Evolutionary conservation across 2,329 filamentous ascomycete genomes (phyloP), one percentile per base, ranked within the genome.

Genomic region (Cyphellophora europaea): DNA sequence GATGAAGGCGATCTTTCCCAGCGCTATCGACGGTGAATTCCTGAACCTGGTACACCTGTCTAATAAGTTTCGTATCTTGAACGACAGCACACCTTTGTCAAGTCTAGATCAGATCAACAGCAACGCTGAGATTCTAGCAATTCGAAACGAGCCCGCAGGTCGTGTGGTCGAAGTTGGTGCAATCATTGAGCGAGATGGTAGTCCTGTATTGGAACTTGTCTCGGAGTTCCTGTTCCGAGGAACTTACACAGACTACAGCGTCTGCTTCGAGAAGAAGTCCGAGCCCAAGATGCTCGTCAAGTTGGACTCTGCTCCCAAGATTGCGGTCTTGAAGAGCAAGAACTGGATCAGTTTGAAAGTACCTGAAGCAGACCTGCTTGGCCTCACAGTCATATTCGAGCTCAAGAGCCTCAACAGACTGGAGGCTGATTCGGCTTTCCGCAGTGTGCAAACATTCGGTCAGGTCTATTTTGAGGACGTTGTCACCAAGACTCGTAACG

Each of bases 21-120:
- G 11, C 8, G 21, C 17, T 5, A 16, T 43, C 18, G 38, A 43
- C 17, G 28, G 33, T 12, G 39, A 43, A 27, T n/a, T 38, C 11
- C 25, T 42, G 11, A 13, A 32, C 6, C 32, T 42, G 8, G 32
- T 42, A 13, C 40, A 42, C 30, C 32, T 35, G 4, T 40, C 40
- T 8, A 42, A 42, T 33, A 33, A 5, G 6, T 39, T 40, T 25
- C 11, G 33, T 11, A 27, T 31, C 14, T 17, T 13, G n/a, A 5
- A 14, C 11, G 29, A 19, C 2, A 21, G 21, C 11, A 10, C n/a
- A 16, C 32, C 40, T n/a, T 17, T 42, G 11, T 11, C 19, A 15
- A 16, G 32, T 12, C 32, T 32, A 5, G 40, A 42, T 19, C 27
- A 14, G 6, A 13, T 42, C 14, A 19, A 14, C 11, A 19, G 29